A percentile compares a stretch with the other conserved stretches of the same genome.
Conservation (phyloP, 805 yeast species). For the Zygosaccharomyces bailii region DNA sequence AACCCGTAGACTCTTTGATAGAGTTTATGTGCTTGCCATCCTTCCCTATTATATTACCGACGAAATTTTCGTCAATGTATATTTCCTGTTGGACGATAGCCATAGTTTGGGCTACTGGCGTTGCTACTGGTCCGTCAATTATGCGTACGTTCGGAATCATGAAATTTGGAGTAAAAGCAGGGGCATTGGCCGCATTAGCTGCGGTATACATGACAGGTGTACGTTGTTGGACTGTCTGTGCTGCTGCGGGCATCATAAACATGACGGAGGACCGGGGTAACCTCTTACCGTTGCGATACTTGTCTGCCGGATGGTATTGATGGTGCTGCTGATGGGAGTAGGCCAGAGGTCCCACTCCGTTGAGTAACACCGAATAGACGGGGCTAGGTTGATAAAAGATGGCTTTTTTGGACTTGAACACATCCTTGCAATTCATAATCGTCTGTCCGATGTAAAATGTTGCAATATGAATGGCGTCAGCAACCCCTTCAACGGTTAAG, state of each 20-base stretch:
- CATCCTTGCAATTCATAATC: constrained; percentile 52
- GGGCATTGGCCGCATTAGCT: constrained; percentile 29
- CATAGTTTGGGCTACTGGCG: constrained; percentile 40
- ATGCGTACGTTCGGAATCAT: constrained; percentile 29
- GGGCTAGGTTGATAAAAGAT: constrained; percentile 35
- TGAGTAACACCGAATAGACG: constrained; percentile 27
- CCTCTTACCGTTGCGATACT: constrained; percentile 23
- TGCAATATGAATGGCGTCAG: constrained; percentile 85
- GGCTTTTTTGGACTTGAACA: constrained; percentile 47
- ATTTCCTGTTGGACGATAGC: constrained; percentile 59
- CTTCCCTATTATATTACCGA: constrained; percentile 83
- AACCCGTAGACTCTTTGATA: constrained; percentile 69
- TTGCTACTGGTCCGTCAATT: constrained; percentile 19
- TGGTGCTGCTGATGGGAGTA: constrained; percentile 29
- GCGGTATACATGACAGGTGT: constrained; percentile 24
- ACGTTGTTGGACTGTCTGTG: constrained; percentile 9
- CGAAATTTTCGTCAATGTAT: constrained; percentile 70
- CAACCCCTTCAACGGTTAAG: constrained; percentile 68
- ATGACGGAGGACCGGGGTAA: constrained; percentile 17
- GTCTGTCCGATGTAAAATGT: constrained; percentile 70
- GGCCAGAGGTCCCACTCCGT: constrained; percentile 15
- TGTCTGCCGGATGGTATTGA: constrained; percentile 28
- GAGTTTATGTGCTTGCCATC: constrained; percentile 81
- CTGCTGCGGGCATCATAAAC: constrained; percentile 13
- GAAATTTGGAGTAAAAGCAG: constrained; percentile 27